Conservation (phyloP, 129 eudicot genomes). For the Lactuca sativa region DNA sequence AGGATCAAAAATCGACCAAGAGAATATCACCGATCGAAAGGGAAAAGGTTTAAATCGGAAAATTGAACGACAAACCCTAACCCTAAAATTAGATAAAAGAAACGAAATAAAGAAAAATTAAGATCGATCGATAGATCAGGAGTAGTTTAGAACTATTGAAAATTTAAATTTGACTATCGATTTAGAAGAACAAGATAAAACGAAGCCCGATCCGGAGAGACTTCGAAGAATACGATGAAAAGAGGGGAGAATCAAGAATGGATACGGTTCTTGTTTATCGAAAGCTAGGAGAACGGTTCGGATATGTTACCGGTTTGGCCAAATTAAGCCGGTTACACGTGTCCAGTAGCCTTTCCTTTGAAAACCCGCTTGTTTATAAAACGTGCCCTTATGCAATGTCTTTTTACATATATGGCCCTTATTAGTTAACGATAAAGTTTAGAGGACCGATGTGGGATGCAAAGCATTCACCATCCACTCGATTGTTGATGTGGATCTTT, state of each 20-base stretch:
- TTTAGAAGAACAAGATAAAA: slow-evolving; percentile 25
- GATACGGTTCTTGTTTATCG: slow-evolving; percentile 44
- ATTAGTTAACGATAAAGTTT: not conserved
- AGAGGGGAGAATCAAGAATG: slow-evolving; percentile 33
- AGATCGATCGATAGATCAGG: slow-evolving; percentile 38
- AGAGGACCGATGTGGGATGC: not conserved
- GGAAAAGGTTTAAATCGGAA: slow-evolving; percentile 4
- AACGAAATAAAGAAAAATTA: slow-evolving; percentile 17
- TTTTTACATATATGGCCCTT: not conserved
- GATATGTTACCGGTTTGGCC: slow-evolving; percentile 39
- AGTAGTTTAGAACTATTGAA: slow-evolving; percentile 10
- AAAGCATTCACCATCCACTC: no score
- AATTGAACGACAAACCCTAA: slow-evolving; percentile 40
- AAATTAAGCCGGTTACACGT: slow-evolving; percentile 37
- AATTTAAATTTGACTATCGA: slow-evolving; percentile 9
- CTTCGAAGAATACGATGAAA: slow-evolving; percentile 31
- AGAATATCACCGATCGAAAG: slow-evolving; percentile 22
- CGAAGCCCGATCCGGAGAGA: slow-evolving; percentile 38
- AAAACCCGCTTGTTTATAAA: not conserved
- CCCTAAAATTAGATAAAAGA: slow-evolving; percentile 38
- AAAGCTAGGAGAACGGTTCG: slow-evolving; percentile 30
- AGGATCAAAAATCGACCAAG: not conserved
- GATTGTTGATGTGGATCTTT: no score
- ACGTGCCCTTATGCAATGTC: slow-evolving; percentile 2
- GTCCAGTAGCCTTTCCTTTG: not conserved